Evolutionary conservation across 768 basidiomycete species (phyloP).

Genomic region (Mycena venus): DNA sequence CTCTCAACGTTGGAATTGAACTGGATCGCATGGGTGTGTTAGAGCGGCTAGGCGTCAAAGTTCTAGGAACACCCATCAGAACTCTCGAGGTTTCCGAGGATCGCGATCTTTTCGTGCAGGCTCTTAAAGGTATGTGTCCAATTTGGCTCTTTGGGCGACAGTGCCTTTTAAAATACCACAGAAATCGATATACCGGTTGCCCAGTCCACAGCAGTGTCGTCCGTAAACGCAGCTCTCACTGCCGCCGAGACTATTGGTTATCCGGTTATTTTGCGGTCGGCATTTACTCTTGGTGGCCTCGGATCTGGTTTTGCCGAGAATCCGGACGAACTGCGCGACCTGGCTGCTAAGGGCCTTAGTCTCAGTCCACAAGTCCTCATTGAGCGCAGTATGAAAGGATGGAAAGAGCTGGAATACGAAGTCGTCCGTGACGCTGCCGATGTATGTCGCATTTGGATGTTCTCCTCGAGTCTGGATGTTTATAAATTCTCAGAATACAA

Average conservation of each 20-base stretch:
- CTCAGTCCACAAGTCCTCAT: conserved; percentile 96
- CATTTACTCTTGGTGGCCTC: conserved; percentile 97
- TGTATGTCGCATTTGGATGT: conserved; percentile 61
- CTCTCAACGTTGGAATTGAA: conserved; percentile 96
- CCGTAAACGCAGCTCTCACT: conserved; percentile 90
- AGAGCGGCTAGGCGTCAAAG: conserved; percentile 92
- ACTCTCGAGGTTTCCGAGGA: conserved; percentile 98
- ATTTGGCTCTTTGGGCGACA: background rate
- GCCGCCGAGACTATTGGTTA: conserved; percentile 95
- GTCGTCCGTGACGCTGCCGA: conserved; percentile 98
- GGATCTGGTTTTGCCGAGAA: conserved; percentile 98
- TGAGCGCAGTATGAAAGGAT: conserved; percentile 98
- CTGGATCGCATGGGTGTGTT: conserved; percentile 97
- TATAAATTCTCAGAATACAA: conserved; percentile 80
- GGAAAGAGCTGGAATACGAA: conserved; percentile 99
- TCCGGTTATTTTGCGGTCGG: conserved; percentile 96
- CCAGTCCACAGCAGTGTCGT: conserved; percentile 96
- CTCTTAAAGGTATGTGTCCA: conserved; percentile 82
- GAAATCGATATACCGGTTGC: conserved; percentile 98
- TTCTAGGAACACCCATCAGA: conserved; percentile 94
- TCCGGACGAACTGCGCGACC: conserved; percentile 93
- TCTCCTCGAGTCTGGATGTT: conserved; percentile 15
- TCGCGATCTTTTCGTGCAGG: conserved; percentile 94
- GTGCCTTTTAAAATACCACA: conserved; percentile 47
- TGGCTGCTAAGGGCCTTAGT: conserved; percentile 91